Base-by-base conservation (phyloP, 2,329 filamentous ascomycete species). In the Penicillium brevicompactum region DNA sequence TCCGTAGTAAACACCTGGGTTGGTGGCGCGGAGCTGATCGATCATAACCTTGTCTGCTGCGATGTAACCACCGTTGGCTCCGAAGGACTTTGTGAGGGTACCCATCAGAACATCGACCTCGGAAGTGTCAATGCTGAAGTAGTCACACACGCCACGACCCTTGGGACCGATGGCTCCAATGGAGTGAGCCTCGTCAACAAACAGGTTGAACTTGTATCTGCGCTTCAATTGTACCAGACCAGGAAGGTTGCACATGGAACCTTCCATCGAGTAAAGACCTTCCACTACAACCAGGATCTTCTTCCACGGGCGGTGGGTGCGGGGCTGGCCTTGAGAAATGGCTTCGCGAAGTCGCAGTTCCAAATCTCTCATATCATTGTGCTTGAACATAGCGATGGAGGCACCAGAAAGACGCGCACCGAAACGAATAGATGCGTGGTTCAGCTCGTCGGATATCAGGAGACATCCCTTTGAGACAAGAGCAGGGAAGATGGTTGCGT, bases 281-380 rank as follows among this genome's bases (percentile, higher is more conserved):
- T 99, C 94, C 37, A 99, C 91, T 37, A 93, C 92, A 43, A 99
- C 90, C 49, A 99, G 76, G 57, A 99, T 97, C 85, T 97, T 99
- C 83, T 96, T 97, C 94, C 94, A 99, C 1, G 94, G 94, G 30
- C 94, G 89, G 75, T 99, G 94, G n/a, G 93, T 99, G 63, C 94
- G 89, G 50, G 94, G 94, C 72, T 99, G 94, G 43, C 94, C 94
- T 76, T 97, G 93, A 13, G 93, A 92, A 70, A 99, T 97, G 62
- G 87, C 89, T 71, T 97, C 92, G 41, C 94, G 89, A 6, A 99
- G 85, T 65, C 89, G 87, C 56, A 84, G 84, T 77, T 99, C 94
- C 16, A 99, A 82, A 65, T 95, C 88, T 27, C 76, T 78, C 88
- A 97, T 95, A 74, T 97, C 90, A 73, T 99, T 99, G 82, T 99